A percentile compares a stretch with the other conserved stretches of the same genome.
phyloP scores from a whole-genome alignment of 176 grass and related monocot genomes.

The Bromus sterilis region DNA sequence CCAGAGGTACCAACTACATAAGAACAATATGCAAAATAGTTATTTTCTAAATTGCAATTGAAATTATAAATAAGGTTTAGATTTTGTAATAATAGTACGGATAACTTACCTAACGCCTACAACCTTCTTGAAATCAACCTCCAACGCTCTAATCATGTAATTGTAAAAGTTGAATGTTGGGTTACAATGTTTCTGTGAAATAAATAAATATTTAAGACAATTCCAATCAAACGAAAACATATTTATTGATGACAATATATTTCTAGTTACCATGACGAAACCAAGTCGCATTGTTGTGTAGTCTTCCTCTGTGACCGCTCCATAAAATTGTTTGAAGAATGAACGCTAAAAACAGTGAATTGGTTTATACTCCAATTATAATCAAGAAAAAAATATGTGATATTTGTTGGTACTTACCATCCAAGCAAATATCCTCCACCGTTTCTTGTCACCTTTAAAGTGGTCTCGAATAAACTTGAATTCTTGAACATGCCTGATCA shows the following conservation, averaged over 20 bases:
- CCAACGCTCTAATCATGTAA: conserved; percentile 83
- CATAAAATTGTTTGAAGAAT: conserved; percentile 87
- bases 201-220: background rate
- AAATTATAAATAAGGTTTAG: no score
- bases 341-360: conserved; percentile 40
- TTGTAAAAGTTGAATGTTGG: conserved; percentile 75
- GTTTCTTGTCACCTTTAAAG: conserved; percentile 35
- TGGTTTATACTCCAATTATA: background rate
- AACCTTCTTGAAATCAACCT: conserved; percentile 81
- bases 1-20: conserved; percentile 86
- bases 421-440: conserved; percentile 46
- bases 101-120: conserved; percentile 71
- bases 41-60: background rate
- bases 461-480: conserved; percentile 38
- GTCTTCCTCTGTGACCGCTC: conserved; percentile 56
- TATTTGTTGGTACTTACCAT: conserved; percentile 12
- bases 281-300: conserved; percentile 76
- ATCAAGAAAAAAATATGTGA: background rate
- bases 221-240: background rate
- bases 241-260: background rate
- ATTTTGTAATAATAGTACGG: background rate
- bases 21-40: background rate
- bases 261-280: conserved; percentile 59
- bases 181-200: conserved; percentile 65
- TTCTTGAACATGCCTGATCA: conserved; percentile 36